A percentile compares a stretch with the other conserved stretches of the same genome.
These are phyloP conservation scores for Leishmania tropica DNA, from an alignment of 208 protist genomes.

Conservation along the genomic window DNA sequence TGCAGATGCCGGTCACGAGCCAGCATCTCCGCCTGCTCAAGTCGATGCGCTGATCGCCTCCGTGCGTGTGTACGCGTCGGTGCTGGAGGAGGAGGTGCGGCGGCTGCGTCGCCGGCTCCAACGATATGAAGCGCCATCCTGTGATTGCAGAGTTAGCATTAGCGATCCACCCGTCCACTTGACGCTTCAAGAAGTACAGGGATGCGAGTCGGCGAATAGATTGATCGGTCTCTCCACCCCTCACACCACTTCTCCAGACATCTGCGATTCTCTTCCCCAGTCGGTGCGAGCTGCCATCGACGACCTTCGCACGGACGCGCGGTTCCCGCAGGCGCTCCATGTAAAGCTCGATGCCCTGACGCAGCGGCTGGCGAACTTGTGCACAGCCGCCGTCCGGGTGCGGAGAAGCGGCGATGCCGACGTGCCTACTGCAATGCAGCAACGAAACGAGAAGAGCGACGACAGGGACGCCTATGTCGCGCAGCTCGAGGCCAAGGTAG, in stretches of 20 bases:
- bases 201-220: neutral
- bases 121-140: neutral
- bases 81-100: slow-evolving; percentile 11
- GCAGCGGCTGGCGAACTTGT: neutral
- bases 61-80: slow-evolving; percentile 1
- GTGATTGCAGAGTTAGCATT: neutral
- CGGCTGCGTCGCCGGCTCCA: slow-evolving; percentile 4
- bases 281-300: neutral
- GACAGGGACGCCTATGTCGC: slow-evolving; percentile 26
- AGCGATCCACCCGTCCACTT: no score
- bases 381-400: neutral
- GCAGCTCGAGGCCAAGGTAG: slow-evolving; percentile 26
- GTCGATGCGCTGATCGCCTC: neutral
- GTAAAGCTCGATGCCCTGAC: neutral
- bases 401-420: neutral
- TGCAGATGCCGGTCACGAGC: neutral
- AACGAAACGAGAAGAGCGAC: slow-evolving; percentile 10
- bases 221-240: neutral
- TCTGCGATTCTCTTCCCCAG: neutral
- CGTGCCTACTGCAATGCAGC: neutral
- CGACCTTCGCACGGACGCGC: slow-evolving; percentile 2
- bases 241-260: neutral
- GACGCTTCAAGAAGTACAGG: neutral
- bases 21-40: neutral
- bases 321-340: slow-evolving; percentile 7